A percentile compares a stretch with the other conserved stretches of the same genome.
Conservation (phyloP, 2,329 filamentous ascomycete genomes). For the Xylaria digitata region DNA sequence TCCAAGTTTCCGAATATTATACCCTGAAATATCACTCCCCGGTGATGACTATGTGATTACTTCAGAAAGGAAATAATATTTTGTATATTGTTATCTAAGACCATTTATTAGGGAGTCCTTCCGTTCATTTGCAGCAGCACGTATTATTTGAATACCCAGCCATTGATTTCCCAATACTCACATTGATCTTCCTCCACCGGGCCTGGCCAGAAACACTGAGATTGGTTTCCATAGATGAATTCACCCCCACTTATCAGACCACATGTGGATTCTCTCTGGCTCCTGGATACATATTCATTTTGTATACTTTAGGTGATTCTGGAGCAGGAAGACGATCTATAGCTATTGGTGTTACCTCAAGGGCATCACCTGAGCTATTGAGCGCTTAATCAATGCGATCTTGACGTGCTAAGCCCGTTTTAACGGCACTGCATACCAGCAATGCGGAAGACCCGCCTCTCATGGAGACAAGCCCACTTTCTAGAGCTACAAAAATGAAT, state of each 20-base stretch:
- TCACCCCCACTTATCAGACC: conserved; percentile 10
- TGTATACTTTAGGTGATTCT: neutral
- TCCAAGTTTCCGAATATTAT: neutral
- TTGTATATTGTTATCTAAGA: too few species aligned
- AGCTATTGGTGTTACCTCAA: neutral
- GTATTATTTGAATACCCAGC: too few species aligned
- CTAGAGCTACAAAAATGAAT: neutral
- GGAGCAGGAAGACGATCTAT: neutral
- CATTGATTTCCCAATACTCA: too few species aligned
- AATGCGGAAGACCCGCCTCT: conserved; percentile 2
- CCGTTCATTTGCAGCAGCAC: too few species aligned
- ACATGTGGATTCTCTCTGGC: neutral
- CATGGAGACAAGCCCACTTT: neutral
- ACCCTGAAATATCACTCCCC: neutral
- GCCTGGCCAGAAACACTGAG: neutral
- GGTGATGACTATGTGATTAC: too few species aligned
- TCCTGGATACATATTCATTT: neutral
- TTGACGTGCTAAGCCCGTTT: neutral
- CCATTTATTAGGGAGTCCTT: too few species aligned
- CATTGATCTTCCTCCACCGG: neutral
- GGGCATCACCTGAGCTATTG: neutral
- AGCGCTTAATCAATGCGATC: neutral
- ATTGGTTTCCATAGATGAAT: neutral
- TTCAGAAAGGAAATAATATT: too few species aligned
- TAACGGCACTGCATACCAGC: neutral